Percentiles rank a stretch among this genome's conserved stretches.
phyloP scores from a whole-genome alignment of 2,329 filamentous ascomycete species.

The Ophiostoma ulmi region DNA sequence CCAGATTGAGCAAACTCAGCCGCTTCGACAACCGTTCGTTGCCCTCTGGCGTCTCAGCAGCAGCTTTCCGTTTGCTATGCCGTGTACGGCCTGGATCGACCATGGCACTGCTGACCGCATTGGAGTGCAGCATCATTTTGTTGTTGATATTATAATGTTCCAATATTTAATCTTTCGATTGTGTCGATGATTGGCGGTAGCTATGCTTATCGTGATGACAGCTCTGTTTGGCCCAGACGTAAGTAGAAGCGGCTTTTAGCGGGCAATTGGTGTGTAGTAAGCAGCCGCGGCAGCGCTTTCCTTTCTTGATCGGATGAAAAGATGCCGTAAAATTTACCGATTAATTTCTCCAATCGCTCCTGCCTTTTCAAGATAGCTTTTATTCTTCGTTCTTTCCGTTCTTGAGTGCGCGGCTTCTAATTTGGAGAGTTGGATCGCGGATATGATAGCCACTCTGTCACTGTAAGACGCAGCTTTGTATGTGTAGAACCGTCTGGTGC shows the following conservation, averaged over 20 bases:
- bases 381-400: background rate
- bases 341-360: background rate
- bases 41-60: slow-evolving; percentile 46
- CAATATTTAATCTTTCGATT: too few relatives aligned
- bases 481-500: slow-evolving; percentile 12
- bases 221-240: background rate
- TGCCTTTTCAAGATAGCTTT: background rate
- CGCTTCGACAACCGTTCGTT: slow-evolving; percentile 78
- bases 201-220: background rate
- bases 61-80: slow-evolving; percentile 56
- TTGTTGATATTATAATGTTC: too few relatives aligned
- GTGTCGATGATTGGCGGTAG: background rate
- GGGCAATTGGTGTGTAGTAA: background rate
- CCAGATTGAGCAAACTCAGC: slow-evolving; percentile 74
- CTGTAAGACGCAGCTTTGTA: background rate
- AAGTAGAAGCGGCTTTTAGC: background rate
- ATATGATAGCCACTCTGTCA: background rate
- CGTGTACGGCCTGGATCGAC: slow-evolving; percentile 19
- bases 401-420: background rate
- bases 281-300: background rate
- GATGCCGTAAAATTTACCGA: background rate
- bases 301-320: background rate
- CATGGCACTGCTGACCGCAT: background rate
- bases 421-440: too few relatives aligned
- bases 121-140: slow-evolving; percentile 13